Evolutionary conservation across 495 filamentous ascomycete species (phyloP).

Genomic region (Hypomontagnella submonticulosa): DNA sequence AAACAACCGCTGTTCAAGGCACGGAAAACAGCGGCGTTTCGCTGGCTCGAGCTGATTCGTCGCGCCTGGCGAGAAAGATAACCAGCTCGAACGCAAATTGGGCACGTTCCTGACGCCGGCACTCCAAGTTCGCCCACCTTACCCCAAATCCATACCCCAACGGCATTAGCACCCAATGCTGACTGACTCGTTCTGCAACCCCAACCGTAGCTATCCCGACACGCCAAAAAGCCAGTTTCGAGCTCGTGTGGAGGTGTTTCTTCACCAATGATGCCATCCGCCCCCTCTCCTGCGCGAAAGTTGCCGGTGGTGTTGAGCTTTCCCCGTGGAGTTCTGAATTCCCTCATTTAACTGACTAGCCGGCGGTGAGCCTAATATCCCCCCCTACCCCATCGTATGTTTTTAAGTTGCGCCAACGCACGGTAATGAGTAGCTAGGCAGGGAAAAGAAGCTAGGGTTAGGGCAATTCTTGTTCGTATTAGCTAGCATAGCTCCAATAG

Average conservation of each 20-base stretch:
- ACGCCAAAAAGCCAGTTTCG: conserved; percentile 2
- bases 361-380: conserved; percentile 12
- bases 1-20: conserved; percentile 2
- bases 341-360: conserved; percentile 18
- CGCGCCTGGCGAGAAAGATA: conserved; percentile 7
- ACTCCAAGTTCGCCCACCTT: conserved; percentile 1
- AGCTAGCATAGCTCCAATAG: conserved; percentile 1
- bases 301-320: background rate
- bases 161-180: conserved; percentile 13
- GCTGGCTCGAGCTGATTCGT: conserved; percentile 16
- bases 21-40: conserved; percentile 14
- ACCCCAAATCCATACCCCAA: conserved; percentile 16
- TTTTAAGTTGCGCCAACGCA: conserved; percentile 9
- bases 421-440: conserved; percentile 1
- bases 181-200: conserved; percentile 20
- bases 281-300: conserved; percentile 3
- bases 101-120: conserved; percentile 30
- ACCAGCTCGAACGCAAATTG: conserved; percentile 13
- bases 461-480: conserved; percentile 15
- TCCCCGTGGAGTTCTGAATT: conserved; percentile 23
- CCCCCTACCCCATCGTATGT: conserved; percentile 1
- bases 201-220: background rate
- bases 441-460: background rate
- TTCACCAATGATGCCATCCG: background rate
- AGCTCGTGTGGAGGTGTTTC: conserved; percentile 1